Evolutionary conservation across 257 asterid genomes (phyloP).

Genomic region (Jaltomata sinuosa): DNA sequence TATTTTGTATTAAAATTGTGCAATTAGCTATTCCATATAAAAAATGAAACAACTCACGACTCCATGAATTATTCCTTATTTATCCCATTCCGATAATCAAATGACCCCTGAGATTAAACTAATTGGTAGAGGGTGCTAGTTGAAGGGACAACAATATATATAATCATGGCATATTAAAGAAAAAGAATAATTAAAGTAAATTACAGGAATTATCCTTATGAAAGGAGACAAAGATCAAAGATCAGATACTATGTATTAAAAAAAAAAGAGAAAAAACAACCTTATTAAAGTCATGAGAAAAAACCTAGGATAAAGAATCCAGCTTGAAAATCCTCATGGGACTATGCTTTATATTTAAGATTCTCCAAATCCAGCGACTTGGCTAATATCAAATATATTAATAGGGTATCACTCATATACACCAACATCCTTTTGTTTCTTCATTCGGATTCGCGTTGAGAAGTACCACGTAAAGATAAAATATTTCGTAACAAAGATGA

Average conservation of each 20-base stretch:
- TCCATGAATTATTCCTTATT: too few relatives aligned
- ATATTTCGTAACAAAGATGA: too few relatives aligned
- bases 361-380: conserved; percentile 37
- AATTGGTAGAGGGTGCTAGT: neutral
- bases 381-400: conserved; percentile 11
- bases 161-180: neutral
- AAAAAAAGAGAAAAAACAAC: neutral
- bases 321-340: neutral
- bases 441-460: too few relatives aligned
- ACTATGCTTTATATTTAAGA: conserved; percentile 22
- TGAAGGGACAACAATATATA: neutral
- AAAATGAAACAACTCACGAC: too few relatives aligned
- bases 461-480: too few relatives aligned
- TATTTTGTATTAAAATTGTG: neutral
- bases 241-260: conserved; percentile 16
- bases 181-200: neutral
- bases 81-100: neutral
- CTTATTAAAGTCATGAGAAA: neutral
- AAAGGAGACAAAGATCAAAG: conserved; percentile 25
- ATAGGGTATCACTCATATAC: neutral
- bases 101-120: neutral
- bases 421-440: neutral
- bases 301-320: conserved; percentile 6
- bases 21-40: too few relatives aligned
- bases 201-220: neutral